Base-by-base conservation (phyloP, 2,329 filamentous ascomycete species). In the Calonectria pseudoreteaudii region DNA sequence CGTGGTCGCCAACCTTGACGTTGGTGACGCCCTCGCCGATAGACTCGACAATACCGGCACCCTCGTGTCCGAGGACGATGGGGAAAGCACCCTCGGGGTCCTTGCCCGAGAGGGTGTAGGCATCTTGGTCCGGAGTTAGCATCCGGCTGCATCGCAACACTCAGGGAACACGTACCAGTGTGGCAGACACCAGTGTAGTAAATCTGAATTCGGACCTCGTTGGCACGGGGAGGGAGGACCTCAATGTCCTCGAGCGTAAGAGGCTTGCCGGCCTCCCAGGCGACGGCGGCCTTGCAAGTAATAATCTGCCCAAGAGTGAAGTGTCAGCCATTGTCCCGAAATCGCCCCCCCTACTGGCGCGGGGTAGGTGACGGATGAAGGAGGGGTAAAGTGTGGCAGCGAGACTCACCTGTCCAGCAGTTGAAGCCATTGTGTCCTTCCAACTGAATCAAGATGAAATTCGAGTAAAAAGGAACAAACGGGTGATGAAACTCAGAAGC, bases 181-280 rank as follows among this genome's bases (percentile, higher is more conserved):
- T 99, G 97, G 90, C 97, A 99, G 84, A 99, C 97, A 87, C 97
- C 97, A 68, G 97, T 99, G 90, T 98, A 97, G 90, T 96, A 93
- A 85, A 98, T 95, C 89, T 98, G 89, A 84, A 99, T 98, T 82
- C 97, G 95, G 83, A 99, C 97, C 88, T 99, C 97, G 87, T 98
- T 92, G 75, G 96, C 96, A 86, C 90, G 93, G 74, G 97, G 97
- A 76, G 96, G 94, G 68, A 90, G 92, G 78, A 99, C 97, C 88
- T 98, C 96, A 81, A 99, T 90, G 80, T 98, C 95, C 88, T 99
- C 97, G 80, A 98, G 91, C 81, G 90, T 92, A 78, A 99, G 91
- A 79, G 95, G 93, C 88, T 98, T 94, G 84, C 94, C 96, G 62
- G 97, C 95, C 87, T 96, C 96, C 97, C 97, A 99, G 85, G 97